Evolutionary conservation across 441 rosid species (phyloP).

Genomic region (Aleurites moluccanus): DNA sequence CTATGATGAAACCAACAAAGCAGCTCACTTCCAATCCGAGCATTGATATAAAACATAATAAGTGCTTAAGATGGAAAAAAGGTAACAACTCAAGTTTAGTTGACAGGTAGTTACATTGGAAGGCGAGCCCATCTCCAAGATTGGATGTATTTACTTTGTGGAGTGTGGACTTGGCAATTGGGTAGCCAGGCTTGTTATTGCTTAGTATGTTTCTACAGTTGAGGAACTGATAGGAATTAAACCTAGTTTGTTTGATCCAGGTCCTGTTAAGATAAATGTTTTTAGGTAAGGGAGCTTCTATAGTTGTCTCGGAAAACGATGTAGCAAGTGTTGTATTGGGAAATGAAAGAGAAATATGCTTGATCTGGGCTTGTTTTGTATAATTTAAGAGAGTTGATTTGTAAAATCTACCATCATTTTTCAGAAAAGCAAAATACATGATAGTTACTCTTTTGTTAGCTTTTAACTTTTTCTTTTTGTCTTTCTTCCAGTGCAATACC

Average conservation of each 20-base stretch:
- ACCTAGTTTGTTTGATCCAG: constrained; percentile 20
- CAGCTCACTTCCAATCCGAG: constrained; percentile 52
- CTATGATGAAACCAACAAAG: constrained; percentile 39
- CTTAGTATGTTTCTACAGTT: constrained; percentile 14
- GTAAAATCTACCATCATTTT: constrained; percentile 26
- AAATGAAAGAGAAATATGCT: constrained; percentile 15
- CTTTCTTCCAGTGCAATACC: not conserved
- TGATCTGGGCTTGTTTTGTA: constrained; percentile 26
- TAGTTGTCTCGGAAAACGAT: constrained; percentile 2
- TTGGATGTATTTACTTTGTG: constrained; percentile 16
- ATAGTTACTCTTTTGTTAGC: constrained; percentile 9
- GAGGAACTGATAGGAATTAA: constrained; percentile 22
- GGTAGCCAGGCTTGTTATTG: constrained; percentile 16
- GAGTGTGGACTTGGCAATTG: constrained; percentile 11
- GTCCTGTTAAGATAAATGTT: constrained; percentile 13
- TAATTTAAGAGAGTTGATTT: constrained; percentile 18
- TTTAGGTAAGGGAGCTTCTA: constrained; percentile 5
- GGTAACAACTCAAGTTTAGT: constrained; percentile 24
- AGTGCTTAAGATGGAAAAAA: constrained; percentile 74
- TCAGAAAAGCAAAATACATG: constrained; percentile 11
- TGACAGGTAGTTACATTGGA: constrained; percentile 16
- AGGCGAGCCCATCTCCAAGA: constrained; percentile 16
- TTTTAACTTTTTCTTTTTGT: not conserved
- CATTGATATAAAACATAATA: constrained; percentile 61
- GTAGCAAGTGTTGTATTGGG: not conserved